phyloP scores from a whole-genome alignment of 2,329 filamentous ascomycete genomes.

The Fusarium napiforme region DNA sequence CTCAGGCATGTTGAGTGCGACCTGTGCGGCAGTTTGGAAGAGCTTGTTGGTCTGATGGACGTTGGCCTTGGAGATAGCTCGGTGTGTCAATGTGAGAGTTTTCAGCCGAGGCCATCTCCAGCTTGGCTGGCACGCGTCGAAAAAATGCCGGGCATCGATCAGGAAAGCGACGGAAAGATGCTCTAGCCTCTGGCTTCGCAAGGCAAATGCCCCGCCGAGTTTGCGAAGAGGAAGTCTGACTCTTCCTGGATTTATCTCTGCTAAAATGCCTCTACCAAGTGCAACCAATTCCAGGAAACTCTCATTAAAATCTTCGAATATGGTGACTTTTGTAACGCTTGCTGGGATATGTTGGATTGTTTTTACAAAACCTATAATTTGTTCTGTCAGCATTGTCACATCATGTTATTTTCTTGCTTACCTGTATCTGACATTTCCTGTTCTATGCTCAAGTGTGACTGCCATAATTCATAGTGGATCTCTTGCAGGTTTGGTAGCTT shows the following conservation, averaged over 20 bases:
- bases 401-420: not conserved
- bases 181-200: not conserved
- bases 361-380: fast-evolving
- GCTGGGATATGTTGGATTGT: not conserved
- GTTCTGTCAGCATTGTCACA: not conserved
- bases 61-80: not conserved
- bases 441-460: not conserved
- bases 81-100: not conserved
- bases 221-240: not conserved
- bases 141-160: conserved; percentile 3
- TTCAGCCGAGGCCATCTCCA: conserved; percentile 2
- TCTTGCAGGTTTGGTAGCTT: conserved; percentile 8
- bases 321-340: conserved; percentile 37
- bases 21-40: not conserved
- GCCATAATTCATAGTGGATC: conserved; percentile 21
- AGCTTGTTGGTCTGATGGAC: not conserved
- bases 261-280: not conserved
- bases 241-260: not conserved
- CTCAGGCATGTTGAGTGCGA: conserved; percentile 11
- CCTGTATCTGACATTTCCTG: not conserved
- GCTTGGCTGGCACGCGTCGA: not conserved
- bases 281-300: conserved; percentile 8
- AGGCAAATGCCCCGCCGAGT: not conserved
- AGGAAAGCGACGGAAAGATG: conserved; percentile 17
- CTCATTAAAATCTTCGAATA: conserved; percentile 36